Evolutionary conservation across 139 green algal genomes (phyloP), one percentile per base, ranked within the genome.

Genomic region (Ettlia oleoabundans): DNA sequence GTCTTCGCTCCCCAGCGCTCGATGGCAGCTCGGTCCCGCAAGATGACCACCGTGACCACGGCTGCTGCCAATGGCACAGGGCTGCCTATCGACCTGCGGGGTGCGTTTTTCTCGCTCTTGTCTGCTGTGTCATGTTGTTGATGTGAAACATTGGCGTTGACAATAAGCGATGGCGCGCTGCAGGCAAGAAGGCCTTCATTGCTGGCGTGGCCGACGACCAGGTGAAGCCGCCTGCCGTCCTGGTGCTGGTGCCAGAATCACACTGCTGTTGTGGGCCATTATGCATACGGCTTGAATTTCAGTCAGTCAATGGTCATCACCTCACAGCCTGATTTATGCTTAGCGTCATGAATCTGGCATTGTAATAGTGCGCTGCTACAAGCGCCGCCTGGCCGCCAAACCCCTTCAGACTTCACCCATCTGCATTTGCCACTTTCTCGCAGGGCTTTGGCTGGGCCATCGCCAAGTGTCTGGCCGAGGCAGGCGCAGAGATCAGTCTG

Each of bases 141-240:
- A 22, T 4, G 15, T 38, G 63, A 7, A 64, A 24, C 8, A 64
- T 66, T 51, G 33, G 58, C 58, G 58, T 24, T 66, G 58, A 30
- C 63, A 41, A 21, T 7, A 58, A 28, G 18, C 32, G 63, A 10
- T 41, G 63, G 63, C 26, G 28, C n/a, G 15, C 55, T 79, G 71
- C 90, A 98, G 96, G 96, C 58, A 99, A 99, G 93, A 95, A 96
- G 81, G 97, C 95, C 0, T 99, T 99, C 90, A 96, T 99, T 51
- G 97, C 97, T 47, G 97, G 97, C 51, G 95, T 99, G 51, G 97
- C 97, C 51, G 97, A 99, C 80, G 97, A 99, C 89, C 93, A 99
- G 91, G 95, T 94, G 69, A 47, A 84, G 38, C 13, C 37, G n/a
- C 21, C 7, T 67, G 28, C 8, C 24, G 3, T 30, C 2, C 22